Evolutionary conservation across 208 protist genomes (phyloP), one percentile per base, ranked within the genome.

Genomic region (Tritrichomonas musculus): DNA sequence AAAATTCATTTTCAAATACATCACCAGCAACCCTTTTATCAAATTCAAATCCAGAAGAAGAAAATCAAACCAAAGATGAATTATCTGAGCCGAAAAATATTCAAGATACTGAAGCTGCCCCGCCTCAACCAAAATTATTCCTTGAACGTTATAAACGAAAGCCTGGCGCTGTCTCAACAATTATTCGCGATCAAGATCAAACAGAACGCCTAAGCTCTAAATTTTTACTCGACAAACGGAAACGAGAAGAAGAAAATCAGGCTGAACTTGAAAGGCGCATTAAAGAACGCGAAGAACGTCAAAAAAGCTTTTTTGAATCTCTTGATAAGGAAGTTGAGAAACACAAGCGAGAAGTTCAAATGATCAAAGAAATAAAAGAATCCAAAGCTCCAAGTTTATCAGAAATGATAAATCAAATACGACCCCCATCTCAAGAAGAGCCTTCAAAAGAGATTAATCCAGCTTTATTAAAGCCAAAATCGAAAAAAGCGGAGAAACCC

Each of bases 321-420:
- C 20, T 88, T 20, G 41, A 88, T 39, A 88, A 88, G 57, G 77
- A 88, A 57, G 41, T 33, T 33, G 77, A 88, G 57, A 88, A 47
- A 88, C 41, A 47, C 11, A 11, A 39, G 39, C 53, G 47, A 57
- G 47, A 53, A 30, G 17, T 50, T 39, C 41, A 47, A 55, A 44
- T 53, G 44, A 57, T 88, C 47, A 33, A 44, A 8, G 47, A 60
- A 39, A 33, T 88, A 0, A 44, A 88, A 47, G 41, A 88, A n/a
- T 20, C 25, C n/a, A 5, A 53, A 41, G 11, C 41, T 2, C 41
- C 44, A 13, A 57, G 27, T 3, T 36, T 57, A 0, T 25, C 77
- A 8, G 77, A 88, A 88, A 47, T 55, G 9, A 8, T 57, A 9
- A 69, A 69, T 69, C 5, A 60, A 22, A 30, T 39, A n/a, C 73